Percentiles rank a stretch among this genome's conserved stretches.
Evolutionary conservation across 2,329 filamentous ascomycete genomes (phyloP).

Genomic region (Botrytis fabae): DNA sequence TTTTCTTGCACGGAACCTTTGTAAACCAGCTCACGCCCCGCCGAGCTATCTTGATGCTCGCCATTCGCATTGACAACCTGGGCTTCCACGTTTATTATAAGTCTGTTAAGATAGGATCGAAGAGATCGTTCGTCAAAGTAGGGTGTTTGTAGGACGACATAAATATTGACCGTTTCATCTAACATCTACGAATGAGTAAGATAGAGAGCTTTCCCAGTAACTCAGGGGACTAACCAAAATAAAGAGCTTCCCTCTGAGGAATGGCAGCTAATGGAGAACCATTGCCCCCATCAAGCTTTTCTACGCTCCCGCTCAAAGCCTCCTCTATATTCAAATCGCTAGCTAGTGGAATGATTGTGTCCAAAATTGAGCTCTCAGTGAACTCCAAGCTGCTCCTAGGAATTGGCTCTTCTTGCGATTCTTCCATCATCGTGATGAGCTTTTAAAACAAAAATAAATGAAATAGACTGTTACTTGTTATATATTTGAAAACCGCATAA

Average conservation of each 20-base stretch:
- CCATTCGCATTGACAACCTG: constrained; percentile 60
- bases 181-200: constrained; percentile 53
- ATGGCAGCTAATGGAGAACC: constrained; percentile 55
- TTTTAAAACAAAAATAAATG: constrained; percentile 4
- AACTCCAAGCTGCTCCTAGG: constrained; percentile 48
- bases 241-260: constrained; percentile 62
- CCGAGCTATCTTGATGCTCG: constrained; percentile 48
- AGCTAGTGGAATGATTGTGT: constrained; percentile 59
- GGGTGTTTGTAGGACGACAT: constrained; percentile 67
- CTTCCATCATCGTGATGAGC: constrained; percentile 34
- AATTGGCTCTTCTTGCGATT: constrained; percentile 38
- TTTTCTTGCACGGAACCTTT: constrained; percentile 53
- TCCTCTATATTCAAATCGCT: constrained; percentile 57
- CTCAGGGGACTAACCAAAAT: constrained; percentile 62
- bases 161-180: constrained; percentile 74
- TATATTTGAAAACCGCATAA: constrained; percentile 7
- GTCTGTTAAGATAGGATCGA: constrained; percentile 58
- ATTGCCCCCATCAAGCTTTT: constrained; percentile 41
- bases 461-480: background rate
- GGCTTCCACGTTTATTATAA: constrained; percentile 67
- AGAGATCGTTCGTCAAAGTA: constrained; percentile 58
- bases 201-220: constrained; percentile 40
- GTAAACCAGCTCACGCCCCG: constrained; percentile 60
- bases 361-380: constrained; percentile 58
- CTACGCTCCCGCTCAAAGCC: constrained; percentile 48